Conservation (phyloP, 2,329 filamentous ascomycete genomes). For the Aspergillus clavatus region DNA sequence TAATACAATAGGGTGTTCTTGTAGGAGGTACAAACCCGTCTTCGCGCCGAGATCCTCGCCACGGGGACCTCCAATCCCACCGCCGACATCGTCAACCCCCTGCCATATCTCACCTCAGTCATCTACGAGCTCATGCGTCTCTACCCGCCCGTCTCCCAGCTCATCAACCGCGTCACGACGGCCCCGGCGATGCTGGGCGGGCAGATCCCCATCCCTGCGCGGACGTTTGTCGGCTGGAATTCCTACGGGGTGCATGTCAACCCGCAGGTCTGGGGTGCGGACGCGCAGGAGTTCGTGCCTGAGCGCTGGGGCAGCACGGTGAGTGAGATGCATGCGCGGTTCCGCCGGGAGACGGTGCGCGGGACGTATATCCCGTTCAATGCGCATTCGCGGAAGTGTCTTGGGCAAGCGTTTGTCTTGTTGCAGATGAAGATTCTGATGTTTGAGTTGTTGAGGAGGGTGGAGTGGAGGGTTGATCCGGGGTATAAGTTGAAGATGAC, state of each 20-base stretch:
- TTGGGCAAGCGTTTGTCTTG: slow-evolving; percentile 28
- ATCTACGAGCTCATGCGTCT: slow-evolving; percentile 47
- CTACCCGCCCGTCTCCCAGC: slow-evolving; percentile 47
- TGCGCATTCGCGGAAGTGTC: slow-evolving; percentile 25
- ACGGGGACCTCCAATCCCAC: slow-evolving; percentile 9
- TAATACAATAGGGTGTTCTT: background rate
- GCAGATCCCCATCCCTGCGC: slow-evolving; percentile 30
- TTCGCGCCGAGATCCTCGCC: slow-evolving; percentile 29
- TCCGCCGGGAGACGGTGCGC: slow-evolving; percentile 22
- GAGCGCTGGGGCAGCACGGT: slow-evolving; percentile 35
- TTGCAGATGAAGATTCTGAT: slow-evolving; percentile 23
- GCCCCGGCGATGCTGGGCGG: slow-evolving; percentile 24
- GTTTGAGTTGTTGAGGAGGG: slow-evolving; percentile 19
- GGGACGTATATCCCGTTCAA: slow-evolving; percentile 30
- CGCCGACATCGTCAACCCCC: slow-evolving; percentile 27
- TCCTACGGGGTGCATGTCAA: slow-evolving; percentile 40
- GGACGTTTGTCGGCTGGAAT: slow-evolving; percentile 41
- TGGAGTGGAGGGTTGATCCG: slow-evolving; percentile 20
- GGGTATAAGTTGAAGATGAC: slow-evolving; percentile 23
- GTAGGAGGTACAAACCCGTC: slow-evolving; percentile 24
- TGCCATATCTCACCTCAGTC: slow-evolving; percentile 43
- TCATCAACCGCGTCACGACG: slow-evolving; percentile 44
- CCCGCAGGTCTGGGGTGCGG: slow-evolving; percentile 27
- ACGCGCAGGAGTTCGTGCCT: slow-evolving; percentile 31
- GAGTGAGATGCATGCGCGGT: slow-evolving; percentile 24